phyloP scores from a whole-genome alignment of 2,329 filamentous ascomycete species.

The Thielaviopsis musarum region DNA sequence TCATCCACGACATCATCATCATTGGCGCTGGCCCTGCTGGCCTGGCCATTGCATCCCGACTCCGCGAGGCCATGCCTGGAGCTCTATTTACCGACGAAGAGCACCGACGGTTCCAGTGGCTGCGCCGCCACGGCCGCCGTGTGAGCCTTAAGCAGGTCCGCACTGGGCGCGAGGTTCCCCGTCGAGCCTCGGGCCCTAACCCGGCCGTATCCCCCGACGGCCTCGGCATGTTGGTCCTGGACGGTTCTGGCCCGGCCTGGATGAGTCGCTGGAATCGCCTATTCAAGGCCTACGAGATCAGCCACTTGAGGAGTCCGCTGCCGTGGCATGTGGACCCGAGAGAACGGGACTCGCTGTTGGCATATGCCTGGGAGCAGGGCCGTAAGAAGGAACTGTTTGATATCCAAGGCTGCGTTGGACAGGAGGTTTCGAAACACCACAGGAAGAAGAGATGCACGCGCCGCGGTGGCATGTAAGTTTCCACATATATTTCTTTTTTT shows the following conservation, averaged over 20 bases:
- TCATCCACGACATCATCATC: slow-evolving; percentile 47
- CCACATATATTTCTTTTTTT: neutral
- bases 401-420: slow-evolving; percentile 59
- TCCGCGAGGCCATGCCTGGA: slow-evolving; percentile 56
- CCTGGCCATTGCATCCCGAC: slow-evolving; percentile 54
- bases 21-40: slow-evolving; percentile 61
- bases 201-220: slow-evolving; percentile 13
- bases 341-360: slow-evolving; percentile 57
- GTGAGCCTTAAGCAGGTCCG: slow-evolving; percentile 37
- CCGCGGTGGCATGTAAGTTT: slow-evolving; percentile 26
- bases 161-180: slow-evolving; percentile 18
- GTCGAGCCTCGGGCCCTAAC: slow-evolving; percentile 6
- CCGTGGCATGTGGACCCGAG: slow-evolving; percentile 67
- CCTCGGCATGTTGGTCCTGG: slow-evolving; percentile 44
- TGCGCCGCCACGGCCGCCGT: slow-evolving; percentile 44
- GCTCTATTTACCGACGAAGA: slow-evolving; percentile 74
- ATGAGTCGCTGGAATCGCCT: slow-evolving; percentile 54
- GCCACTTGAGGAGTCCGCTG: slow-evolving; percentile 61
- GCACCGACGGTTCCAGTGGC: slow-evolving; percentile 67
- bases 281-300: slow-evolving; percentile 53
- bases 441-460: slow-evolving; percentile 41
- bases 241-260: slow-evolving; percentile 47
- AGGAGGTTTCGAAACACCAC: slow-evolving; percentile 63
- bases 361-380: slow-evolving; percentile 45
- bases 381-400: slow-evolving; percentile 50